A percentile compares a stretch with the other conserved stretches of the same genome.
These are phyloP conservation scores for Ophiobolus disseminans DNA, from an alignment of 2,329 filamentous ascomycete species.

Conservation along the genomic window DNA sequence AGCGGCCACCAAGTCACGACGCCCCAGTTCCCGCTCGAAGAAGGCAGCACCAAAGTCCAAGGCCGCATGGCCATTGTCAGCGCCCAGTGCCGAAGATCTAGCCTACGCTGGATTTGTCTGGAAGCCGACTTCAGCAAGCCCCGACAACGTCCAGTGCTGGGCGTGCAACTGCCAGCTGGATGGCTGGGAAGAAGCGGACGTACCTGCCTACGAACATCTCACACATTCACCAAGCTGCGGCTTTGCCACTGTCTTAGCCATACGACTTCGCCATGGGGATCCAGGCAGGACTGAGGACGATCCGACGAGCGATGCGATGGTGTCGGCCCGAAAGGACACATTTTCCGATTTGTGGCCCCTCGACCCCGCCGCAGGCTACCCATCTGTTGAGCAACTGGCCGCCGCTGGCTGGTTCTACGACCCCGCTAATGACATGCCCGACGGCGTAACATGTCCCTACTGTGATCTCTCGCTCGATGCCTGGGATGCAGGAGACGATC, in stretches of 20 bases:
- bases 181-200: slow-evolving; percentile 89
- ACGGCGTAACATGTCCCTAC: slow-evolving; percentile 90
- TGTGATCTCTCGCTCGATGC: slow-evolving; percentile 89
- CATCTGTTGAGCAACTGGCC: slow-evolving; percentile 72
- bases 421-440: slow-evolving; percentile 80
- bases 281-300: slow-evolving; percentile 73
- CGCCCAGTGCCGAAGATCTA: slow-evolving; percentile 73
- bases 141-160: slow-evolving; percentile 91
- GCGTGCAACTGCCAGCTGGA: slow-evolving; percentile 83
- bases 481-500: slow-evolving; percentile 93
- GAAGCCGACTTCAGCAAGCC: slow-evolving; percentile 73
- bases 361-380: slow-evolving; percentile 57
- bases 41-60: slow-evolving; percentile 53
- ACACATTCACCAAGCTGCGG: slow-evolving; percentile 83
- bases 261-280: slow-evolving; percentile 67
- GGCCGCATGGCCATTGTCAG: slow-evolving; percentile 77
- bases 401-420: slow-evolving; percentile 95
- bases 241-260: slow-evolving; percentile 73
- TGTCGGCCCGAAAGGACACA: slow-evolving; percentile 79
- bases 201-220: slow-evolving; percentile 83
- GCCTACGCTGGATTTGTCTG: slow-evolving; percentile 93
- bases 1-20: slow-evolving; percentile 69
- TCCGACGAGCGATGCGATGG: slow-evolving; percentile 73
- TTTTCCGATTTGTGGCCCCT: slow-evolving; percentile 90
- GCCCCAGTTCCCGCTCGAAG: slow-evolving; percentile 69